These are phyloP conservation scores for Geotrichum australiense DNA, from an alignment of 1,139 yeast genomes.

Conservation along the genomic window DNA sequence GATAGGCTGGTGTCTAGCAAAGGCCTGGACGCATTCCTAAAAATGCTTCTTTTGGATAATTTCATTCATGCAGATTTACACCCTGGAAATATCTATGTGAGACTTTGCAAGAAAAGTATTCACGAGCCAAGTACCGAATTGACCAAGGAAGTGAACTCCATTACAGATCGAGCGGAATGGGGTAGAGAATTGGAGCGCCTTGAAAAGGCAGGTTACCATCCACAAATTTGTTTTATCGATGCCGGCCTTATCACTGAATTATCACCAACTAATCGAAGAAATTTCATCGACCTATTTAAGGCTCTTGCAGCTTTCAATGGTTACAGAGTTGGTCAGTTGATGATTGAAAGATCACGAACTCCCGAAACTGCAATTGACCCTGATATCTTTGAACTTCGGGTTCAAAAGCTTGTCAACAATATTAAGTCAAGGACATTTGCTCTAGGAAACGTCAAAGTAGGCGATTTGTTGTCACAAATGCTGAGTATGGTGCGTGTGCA, in stretches of 20 bases:
- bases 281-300: constrained; percentile 82
- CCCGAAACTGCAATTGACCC: constrained; percentile 85
- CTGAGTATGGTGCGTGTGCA: constrained; percentile 85
- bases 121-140: constrained; percentile 23
- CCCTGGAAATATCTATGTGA: constrained; percentile 88
- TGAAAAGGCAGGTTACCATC: constrained; percentile 60
- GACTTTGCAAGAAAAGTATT: constrained; percentile 46
- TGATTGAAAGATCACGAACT: constrained; percentile 90
- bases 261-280: constrained; percentile 65
- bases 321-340: constrained; percentile 84
- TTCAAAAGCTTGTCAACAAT: constrained; percentile 70
- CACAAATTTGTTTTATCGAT: constrained; percentile 86
- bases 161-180: constrained; percentile 42
- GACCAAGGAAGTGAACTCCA: constrained; percentile 33
- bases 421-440: constrained; percentile 88
- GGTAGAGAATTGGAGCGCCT: constrained; percentile 44
- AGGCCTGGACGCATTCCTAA: constrained; percentile 82
- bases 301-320: constrained; percentile 92
- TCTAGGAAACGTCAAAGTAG: constrained; percentile 84
- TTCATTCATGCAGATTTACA: constrained; percentile 95
- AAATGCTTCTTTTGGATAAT: constrained; percentile 87
- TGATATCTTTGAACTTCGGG: constrained; percentile 81
- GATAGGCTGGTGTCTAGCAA: constrained; percentile 78
- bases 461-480: constrained; percentile 82
- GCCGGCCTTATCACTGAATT: constrained; percentile 91